Conservation (phyloP, 768 basidiomycete species). For the Mrakia hoshinonis region DNA sequence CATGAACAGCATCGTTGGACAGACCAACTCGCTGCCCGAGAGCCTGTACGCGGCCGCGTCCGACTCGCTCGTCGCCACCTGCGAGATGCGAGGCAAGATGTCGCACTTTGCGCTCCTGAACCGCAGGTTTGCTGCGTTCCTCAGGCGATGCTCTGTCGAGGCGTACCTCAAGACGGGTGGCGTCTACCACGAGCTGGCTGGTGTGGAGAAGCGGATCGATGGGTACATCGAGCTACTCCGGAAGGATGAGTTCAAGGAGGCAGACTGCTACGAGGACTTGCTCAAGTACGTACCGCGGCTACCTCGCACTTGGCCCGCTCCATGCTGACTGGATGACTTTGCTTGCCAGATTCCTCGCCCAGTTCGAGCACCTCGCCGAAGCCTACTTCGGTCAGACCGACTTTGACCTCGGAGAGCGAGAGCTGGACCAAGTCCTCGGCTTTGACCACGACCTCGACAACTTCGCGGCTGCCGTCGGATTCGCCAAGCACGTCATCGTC, state of each 20-base stretch:
- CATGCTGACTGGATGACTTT: no score
- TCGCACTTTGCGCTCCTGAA: conserved; percentile 71
- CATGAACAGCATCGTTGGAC: conserved; percentile 70
- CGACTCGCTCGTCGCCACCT: conserved; percentile 81
- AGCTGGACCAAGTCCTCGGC: conserved; percentile 68
- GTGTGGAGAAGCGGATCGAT: conserved; percentile 84
- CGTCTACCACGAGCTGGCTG: conserved; percentile 64
- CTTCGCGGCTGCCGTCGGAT: conserved; percentile 81
- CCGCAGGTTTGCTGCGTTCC: conserved; percentile 78
- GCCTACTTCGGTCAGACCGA: conserved; percentile 74
- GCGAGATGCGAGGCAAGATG: conserved; percentile 86
- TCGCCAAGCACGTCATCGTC: conserved; percentile 78
- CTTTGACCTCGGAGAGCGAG: conserved; percentile 81
- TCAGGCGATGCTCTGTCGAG: conserved; percentile 70
- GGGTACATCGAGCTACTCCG: conserved; percentile 78
- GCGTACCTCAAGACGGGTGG: conserved; percentile 72
- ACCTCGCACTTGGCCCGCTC: not conserved
- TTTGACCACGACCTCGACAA: conserved; percentile 90
- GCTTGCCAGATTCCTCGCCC: conserved; percentile 79
- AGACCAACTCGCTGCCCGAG: conserved; percentile 74
- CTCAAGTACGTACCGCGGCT: conserved; percentile 56
- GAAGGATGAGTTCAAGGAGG: conserved; percentile 82
- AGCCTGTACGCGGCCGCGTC: conserved; percentile 72
- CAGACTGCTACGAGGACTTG: conserved; percentile 86
- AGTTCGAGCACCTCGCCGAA: conserved; percentile 85